These are phyloP conservation scores for Phytophthora uliginosa DNA, from an alignment of 352 stramenopile species.

Conservation along the genomic window DNA sequence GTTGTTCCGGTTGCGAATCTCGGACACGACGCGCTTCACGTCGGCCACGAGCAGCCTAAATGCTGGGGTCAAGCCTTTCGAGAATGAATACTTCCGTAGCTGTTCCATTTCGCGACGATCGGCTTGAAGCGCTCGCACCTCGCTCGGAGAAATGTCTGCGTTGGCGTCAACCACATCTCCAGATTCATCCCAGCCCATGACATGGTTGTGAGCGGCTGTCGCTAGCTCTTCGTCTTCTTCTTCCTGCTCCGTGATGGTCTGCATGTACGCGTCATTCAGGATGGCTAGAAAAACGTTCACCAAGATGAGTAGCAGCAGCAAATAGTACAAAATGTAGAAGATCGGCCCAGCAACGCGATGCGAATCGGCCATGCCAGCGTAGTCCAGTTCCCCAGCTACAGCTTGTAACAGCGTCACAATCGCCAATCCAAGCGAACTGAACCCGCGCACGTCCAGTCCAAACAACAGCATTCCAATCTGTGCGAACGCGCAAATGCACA, in stretches of 20 bases:
- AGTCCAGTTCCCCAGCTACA: slow-evolving; percentile 69
- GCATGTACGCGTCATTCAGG: slow-evolving; percentile 80
- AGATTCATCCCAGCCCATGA: slow-evolving; percentile 38
- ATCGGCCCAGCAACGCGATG: slow-evolving; percentile 64
- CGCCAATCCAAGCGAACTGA: slow-evolving; percentile 59
- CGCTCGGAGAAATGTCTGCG: slow-evolving; percentile 34
- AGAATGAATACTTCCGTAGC: slow-evolving; percentile 72
- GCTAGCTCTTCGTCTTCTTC: slow-evolving; percentile 59
- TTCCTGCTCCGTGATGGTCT: slow-evolving; percentile 75
- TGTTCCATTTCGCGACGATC: slow-evolving; percentile 50
- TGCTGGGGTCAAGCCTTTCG: slow-evolving; percentile 46
- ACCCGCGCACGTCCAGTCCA: slow-evolving; percentile 57
- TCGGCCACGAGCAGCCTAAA: slow-evolving; percentile 47
- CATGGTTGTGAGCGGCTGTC: slow-evolving; percentile 9
- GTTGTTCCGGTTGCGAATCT: slow-evolving; percentile 55
- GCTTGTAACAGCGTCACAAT: slow-evolving; percentile 73
- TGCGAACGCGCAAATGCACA: slow-evolving; percentile 69
- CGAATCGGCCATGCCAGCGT: slow-evolving; percentile 48
- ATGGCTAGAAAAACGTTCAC: slow-evolving; percentile 85
- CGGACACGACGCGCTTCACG: slow-evolving; percentile 54
- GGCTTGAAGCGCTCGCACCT: slow-evolving; percentile 30
- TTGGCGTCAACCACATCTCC: slow-evolving; percentile 38
- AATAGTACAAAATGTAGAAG: slow-evolving; percentile 81
- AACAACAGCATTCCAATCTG: slow-evolving; percentile 79
- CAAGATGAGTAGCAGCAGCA: slow-evolving; percentile 73